Conservation (phyloP, 179 eudicot species). For the Monotropa hypopitys region DNA sequence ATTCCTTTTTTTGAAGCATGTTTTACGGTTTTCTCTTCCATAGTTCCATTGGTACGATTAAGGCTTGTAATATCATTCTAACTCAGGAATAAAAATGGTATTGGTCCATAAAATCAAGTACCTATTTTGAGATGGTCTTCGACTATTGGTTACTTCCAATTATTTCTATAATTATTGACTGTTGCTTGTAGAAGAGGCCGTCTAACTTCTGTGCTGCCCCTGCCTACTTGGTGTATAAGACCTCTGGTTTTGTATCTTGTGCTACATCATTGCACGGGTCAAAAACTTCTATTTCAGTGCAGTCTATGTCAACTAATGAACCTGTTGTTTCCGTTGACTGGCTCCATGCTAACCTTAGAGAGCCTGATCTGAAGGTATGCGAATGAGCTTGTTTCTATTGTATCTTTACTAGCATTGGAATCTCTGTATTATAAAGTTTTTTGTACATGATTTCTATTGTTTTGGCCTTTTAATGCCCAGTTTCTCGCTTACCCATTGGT, state of each 20-base stretch:
- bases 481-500: not conserved
- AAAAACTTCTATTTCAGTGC: constrained; percentile 30
- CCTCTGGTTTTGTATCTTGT: constrained; percentile 23
- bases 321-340: constrained; percentile 93
- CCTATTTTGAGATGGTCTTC: not conserved
- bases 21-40: not conserved
- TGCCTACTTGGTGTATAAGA: constrained; percentile 18
- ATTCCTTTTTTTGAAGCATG: not conserved
- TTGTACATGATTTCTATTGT: not conserved
- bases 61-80: not conserved
- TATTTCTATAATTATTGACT: not conserved
- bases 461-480: not conserved
- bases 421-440: not conserved
- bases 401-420: not conserved
- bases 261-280: constrained; percentile 25
- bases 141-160: not conserved
- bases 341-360: constrained; percentile 69
- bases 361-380: constrained; percentile 64
- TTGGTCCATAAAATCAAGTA: not conserved
- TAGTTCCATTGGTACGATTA: not conserved
- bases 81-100: not conserved
- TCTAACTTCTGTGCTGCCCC: constrained; percentile 15
- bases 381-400: constrained; percentile 1
- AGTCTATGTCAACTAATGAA: constrained; percentile 51
- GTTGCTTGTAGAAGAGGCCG: constrained; percentile 35